phyloP scores from a whole-genome alignment of 148 eudicot species.

The Arctostaphylos glauca region DNA sequence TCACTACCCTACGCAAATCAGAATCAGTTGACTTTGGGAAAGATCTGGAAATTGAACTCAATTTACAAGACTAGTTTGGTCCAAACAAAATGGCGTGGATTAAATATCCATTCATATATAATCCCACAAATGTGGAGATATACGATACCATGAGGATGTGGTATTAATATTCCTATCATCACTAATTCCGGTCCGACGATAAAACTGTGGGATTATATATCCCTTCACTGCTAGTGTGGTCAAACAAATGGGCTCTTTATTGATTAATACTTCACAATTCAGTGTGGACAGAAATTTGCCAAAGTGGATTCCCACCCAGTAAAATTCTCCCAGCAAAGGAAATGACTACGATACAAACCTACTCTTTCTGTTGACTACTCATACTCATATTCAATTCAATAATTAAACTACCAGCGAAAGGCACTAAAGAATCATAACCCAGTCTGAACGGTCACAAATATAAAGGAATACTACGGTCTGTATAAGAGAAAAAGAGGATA shows the following conservation, averaged over 20 bases:
- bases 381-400: background rate
- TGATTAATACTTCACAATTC: background rate
- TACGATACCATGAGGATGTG: too few relatives aligned
- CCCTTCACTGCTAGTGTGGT: too few relatives aligned
- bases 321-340: background rate
- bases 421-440: conserved; percentile 5
- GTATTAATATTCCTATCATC: too few relatives aligned
- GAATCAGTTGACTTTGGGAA: background rate
- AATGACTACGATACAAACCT: background rate
- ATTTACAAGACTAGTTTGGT: too few relatives aligned
- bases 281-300: background rate
- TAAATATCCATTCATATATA: too few relatives aligned
- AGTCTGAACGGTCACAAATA: background rate
- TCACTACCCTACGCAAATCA: background rate
- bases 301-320: background rate
- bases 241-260: too few relatives aligned
- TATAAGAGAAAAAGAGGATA: background rate
- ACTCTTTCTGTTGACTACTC: background rate
- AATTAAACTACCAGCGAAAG: background rate
- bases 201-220: too few relatives aligned
- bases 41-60: background rate
- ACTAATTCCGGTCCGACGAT: too few relatives aligned
- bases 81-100: too few relatives aligned
- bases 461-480: background rate
- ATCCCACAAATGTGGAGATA: too few relatives aligned